Evolutionary conservation across 306 rosid genomes (phyloP).

Genomic region (Glycyrrhiza uralensis): DNA sequence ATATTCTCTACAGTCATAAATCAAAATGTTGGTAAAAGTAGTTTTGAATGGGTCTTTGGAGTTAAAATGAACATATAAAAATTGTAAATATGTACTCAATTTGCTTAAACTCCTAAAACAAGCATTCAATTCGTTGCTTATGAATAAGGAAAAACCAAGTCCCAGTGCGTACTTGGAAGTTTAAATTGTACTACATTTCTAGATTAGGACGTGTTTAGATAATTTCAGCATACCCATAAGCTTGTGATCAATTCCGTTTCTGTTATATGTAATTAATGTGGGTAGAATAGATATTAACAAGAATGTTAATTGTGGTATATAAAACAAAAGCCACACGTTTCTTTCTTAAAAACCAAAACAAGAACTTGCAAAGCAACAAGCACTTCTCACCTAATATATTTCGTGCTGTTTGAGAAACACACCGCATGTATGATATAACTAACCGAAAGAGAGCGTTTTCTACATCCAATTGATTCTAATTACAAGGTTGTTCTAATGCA

Average conservation of each 20-base stretch:
- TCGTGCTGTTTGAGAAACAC: slow-evolving; percentile 47
- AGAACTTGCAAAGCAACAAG: slow-evolving; percentile 58
- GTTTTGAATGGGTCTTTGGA: too few relatives aligned
- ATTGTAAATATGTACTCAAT: too few relatives aligned
- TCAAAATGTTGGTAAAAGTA: too few relatives aligned
- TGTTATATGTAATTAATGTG: slow-evolving; percentile 18
- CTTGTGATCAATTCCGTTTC: slow-evolving; percentile 33
- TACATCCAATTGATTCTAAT: not conserved
- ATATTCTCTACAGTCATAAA: too few relatives aligned
- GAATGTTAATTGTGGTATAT: slow-evolving; percentile 24
- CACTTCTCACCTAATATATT: slow-evolving; percentile 59
- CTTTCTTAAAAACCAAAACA: slow-evolving; percentile 51
- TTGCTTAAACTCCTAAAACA: not conserved
- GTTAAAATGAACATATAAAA: too few relatives aligned
- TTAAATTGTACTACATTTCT: not conserved
- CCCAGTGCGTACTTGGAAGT: not conserved
- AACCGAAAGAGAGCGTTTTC: slow-evolving; percentile 19
- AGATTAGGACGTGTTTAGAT: slow-evolving; percentile 19
- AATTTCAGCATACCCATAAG: not conserved
- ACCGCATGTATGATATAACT: not conserved
- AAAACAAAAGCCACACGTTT: slow-evolving; percentile 23
- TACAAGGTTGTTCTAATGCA: slow-evolving; percentile 38
- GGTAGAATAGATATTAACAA: not conserved
- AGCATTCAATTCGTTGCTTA: not conserved
- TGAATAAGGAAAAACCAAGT: not conserved